These are phyloP conservation scores for Talaromyces atroroseus DNA, from an alignment of 2,329 filamentous ascomycete genomes.

Conservation along the genomic window DNA sequence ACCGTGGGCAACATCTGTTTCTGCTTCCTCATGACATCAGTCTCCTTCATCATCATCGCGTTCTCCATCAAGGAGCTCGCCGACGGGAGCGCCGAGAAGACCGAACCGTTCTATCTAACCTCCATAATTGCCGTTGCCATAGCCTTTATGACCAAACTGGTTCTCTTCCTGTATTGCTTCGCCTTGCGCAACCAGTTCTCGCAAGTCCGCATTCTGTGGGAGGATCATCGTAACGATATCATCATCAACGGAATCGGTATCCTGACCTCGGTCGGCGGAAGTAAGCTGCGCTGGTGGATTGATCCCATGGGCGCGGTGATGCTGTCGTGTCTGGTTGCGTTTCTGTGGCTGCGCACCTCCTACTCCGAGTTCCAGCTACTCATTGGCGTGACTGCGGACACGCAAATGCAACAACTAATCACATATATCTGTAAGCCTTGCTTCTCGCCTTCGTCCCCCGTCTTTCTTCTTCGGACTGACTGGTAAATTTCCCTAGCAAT, in stretches of 20 bases:
- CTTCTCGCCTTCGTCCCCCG: too few species aligned
- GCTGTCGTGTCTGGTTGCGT: constrained; percentile 70
- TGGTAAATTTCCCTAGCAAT: constrained; percentile 47
- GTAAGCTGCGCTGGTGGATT: constrained; percentile 88
- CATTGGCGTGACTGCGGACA: constrained; percentile 81
- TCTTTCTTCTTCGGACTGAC: neutral
- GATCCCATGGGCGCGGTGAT: constrained; percentile 88
- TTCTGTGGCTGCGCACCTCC: constrained; percentile 77
- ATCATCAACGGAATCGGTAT: constrained; percentile 93
- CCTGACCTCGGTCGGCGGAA: constrained; percentile 82
- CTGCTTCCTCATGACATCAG: constrained; percentile 90
- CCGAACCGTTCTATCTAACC: constrained; percentile 68
- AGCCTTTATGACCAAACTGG: constrained; percentile 79
- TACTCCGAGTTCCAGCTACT: constrained; percentile 86
- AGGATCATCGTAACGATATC: constrained; percentile 96
- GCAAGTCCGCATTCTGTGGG: constrained; percentile 88
- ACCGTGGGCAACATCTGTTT: constrained; percentile 95
- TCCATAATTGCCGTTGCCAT: constrained; percentile 79
- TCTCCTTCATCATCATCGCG: constrained; percentile 87
- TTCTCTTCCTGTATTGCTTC: constrained; percentile 87
- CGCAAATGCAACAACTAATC: constrained; percentile 83
- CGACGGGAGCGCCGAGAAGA: constrained; percentile 41
- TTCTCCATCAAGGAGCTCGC: constrained; percentile 71
- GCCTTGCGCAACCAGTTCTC: constrained; percentile 83
- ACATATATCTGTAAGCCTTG: constrained; percentile 76